Evolutionary conservation across 768 basidiomycete species (phyloP).

Genomic region (Sutorius australiensis): DNA sequence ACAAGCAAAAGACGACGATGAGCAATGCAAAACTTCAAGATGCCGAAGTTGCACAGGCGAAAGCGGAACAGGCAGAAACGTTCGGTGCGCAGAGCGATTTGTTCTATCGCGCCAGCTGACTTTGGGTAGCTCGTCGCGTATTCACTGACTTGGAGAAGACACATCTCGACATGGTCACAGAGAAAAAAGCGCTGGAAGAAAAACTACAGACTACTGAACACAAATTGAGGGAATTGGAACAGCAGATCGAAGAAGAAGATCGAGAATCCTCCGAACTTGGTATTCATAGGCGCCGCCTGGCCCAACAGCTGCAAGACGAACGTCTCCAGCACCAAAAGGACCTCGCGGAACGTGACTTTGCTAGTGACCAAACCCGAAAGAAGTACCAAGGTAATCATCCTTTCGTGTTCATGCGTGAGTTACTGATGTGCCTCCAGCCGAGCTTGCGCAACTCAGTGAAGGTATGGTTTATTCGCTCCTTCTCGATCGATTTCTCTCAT

Average conservation of each 20-base stretch:
- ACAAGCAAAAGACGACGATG: constrained; percentile 58
- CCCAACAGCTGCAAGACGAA: constrained; percentile 75
- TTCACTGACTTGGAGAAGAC: constrained; percentile 61
- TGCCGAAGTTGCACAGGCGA: constrained; percentile 64
- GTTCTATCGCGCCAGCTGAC: constrained; percentile 10
- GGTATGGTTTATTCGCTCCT: constrained; percentile 37
- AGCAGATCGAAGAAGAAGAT: constrained; percentile 63
- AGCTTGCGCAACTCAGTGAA: constrained; percentile 77
- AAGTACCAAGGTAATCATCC: constrained; percentile 69
- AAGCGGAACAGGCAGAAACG: constrained; percentile 59
- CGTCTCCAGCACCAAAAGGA: constrained; percentile 77
- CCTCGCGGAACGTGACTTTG: constrained; percentile 73
- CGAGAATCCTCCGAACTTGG: constrained; percentile 64
- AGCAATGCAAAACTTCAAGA: constrained; percentile 61
- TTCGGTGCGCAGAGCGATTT: constrained; percentile 40
- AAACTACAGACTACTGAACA: constrained; percentile 48
- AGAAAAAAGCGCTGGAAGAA: constrained; percentile 50
- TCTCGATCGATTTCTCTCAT: constrained; percentile 9
- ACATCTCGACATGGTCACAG: constrained; percentile 46
- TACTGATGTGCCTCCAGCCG: constrained; percentile 41
- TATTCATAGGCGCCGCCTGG: constrained; percentile 60
- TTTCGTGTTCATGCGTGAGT: constrained; percentile 1
- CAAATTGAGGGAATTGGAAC: constrained; percentile 55
- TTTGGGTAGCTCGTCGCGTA: constrained; percentile 50
- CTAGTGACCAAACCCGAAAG: constrained; percentile 76